Evolutionary conservation across 129 eudicot genomes (phyloP).

Genomic region (Flaveria brownii): DNA sequence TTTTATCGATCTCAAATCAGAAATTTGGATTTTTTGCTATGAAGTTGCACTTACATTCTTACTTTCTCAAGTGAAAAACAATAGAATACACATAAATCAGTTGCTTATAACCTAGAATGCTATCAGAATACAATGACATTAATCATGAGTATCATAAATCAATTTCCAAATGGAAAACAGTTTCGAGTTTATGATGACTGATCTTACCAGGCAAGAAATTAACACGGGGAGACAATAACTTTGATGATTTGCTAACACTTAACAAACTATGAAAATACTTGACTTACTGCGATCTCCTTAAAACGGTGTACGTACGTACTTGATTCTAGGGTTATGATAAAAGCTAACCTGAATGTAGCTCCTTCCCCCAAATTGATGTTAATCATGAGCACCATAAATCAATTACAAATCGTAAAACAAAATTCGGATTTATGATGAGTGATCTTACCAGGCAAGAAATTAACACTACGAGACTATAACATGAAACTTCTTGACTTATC

Average conservation of each 20-base stretch:
- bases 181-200: not conserved
- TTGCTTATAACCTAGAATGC: too few species aligned
- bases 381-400: too few species aligned
- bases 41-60: too few species aligned
- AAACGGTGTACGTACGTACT: not conserved
- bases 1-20: too few species aligned
- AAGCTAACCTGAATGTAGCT: slow-evolving; percentile 9
- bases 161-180: not conserved
- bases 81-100: too few species aligned
- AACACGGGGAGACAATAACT: not conserved
- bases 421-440: slow-evolving; percentile 3
- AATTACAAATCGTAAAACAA: slow-evolving; percentile 2
- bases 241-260: not conserved
- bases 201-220: too few species aligned
- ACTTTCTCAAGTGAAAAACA: too few species aligned
- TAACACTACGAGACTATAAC: not conserved
- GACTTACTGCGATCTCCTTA: not conserved
- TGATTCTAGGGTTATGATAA: not conserved
- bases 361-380: not conserved
- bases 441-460: not conserved
- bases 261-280: not conserved
- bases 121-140: too few species aligned
- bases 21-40: too few species aligned
- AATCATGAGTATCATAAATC: too few species aligned
- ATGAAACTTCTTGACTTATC: not conserved